Evolutionary conservation across 805 yeast species (phyloP).

Genomic region (Hanseniaspora singularis): DNA sequence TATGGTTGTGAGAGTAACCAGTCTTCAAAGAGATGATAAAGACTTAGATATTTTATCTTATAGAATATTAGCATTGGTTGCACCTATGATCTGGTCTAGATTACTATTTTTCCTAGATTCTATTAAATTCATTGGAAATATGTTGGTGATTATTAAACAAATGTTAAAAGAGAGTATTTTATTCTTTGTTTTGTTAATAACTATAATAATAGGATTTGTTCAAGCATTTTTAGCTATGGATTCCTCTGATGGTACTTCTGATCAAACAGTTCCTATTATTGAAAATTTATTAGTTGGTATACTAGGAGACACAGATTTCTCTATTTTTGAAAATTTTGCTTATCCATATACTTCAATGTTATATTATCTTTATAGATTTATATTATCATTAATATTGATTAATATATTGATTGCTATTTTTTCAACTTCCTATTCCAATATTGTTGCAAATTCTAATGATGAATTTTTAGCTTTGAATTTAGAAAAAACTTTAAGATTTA

Average conservation of each 20-base stretch:
- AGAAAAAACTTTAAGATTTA: conserved; percentile 68
- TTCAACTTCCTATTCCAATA: conserved; percentile 70
- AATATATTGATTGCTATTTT: conserved; percentile 77
- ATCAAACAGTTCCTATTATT: conserved; percentile 54
- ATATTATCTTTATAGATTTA: conserved; percentile 65
- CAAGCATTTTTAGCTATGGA: conserved; percentile 83
- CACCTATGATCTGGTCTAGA: conserved; percentile 81
- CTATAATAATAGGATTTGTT: conserved; percentile 66
- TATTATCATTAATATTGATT: conserved; percentile 61
- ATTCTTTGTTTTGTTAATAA: conserved; percentile 59
- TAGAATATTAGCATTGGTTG: conserved; percentile 61
- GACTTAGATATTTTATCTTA: conserved; percentile 46
- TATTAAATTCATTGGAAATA: conserved; percentile 70
- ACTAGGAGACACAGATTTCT: conserved; percentile 62
- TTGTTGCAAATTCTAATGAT: conserved; percentile 70
- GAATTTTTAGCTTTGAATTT: conserved; percentile 79
- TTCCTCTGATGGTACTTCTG: conserved; percentile 73
- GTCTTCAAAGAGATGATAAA: conserved; percentile 24
- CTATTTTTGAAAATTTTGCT: conserved; percentile 56
- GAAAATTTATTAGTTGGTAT: conserved; percentile 58
- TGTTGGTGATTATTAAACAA: conserved; percentile 71
- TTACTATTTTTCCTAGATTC: conserved; percentile 66
- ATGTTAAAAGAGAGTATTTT: conserved; percentile 82
- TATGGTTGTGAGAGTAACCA: conserved; percentile 40
- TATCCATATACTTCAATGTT: conserved; percentile 77